A percentile compares a stretch with the other conserved stretches of the same genome.
Evolutionary conservation across 495 filamentous ascomycete genomes (phyloP).

Genomic region (Lasiosphaeria ovina): DNA sequence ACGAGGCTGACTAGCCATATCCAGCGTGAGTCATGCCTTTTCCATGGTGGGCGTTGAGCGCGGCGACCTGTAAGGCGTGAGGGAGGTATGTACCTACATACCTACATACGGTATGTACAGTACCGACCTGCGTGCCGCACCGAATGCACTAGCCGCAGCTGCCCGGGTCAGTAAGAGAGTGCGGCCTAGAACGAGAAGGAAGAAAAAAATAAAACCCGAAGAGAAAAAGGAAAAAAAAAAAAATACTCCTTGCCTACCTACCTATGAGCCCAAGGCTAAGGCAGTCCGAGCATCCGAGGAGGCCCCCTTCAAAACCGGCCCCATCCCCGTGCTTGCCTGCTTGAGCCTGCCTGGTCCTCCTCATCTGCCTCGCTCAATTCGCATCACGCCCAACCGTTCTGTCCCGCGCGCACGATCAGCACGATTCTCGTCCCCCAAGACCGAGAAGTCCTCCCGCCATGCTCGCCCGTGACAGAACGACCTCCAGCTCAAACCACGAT

Average conservation of each 20-base stretch:
- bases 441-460: conserved; percentile 27
- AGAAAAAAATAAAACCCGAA: too few relatives aligned
- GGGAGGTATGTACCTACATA: conserved; percentile 5
- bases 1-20: conserved; percentile 29
- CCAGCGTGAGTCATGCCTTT: conserved; percentile 27
- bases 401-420: conserved; percentile 25
- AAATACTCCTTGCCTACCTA: too few relatives aligned
- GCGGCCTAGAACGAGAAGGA: too few relatives aligned
- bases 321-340: not conserved
- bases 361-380: not conserved
- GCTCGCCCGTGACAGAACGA: conserved; percentile 24
- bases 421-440: conserved; percentile 23
- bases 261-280: not conserved
- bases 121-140: too few relatives aligned
- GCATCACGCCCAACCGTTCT: conserved; percentile 5
- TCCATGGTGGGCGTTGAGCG: not conserved
- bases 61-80: conserved; percentile 1
- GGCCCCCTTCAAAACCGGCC: not conserved
- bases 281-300: conserved; percentile 8
- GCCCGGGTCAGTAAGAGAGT: too few relatives aligned
- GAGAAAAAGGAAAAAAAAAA: too few relatives aligned
- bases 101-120: too few relatives aligned
- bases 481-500: conserved; percentile 17
- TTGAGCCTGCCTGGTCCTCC: not conserved
- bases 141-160: too few relatives aligned